These are phyloP conservation scores for Polygonum maritimum DNA, from an alignment of 148 eudicot species.

Conservation along the genomic window DNA sequence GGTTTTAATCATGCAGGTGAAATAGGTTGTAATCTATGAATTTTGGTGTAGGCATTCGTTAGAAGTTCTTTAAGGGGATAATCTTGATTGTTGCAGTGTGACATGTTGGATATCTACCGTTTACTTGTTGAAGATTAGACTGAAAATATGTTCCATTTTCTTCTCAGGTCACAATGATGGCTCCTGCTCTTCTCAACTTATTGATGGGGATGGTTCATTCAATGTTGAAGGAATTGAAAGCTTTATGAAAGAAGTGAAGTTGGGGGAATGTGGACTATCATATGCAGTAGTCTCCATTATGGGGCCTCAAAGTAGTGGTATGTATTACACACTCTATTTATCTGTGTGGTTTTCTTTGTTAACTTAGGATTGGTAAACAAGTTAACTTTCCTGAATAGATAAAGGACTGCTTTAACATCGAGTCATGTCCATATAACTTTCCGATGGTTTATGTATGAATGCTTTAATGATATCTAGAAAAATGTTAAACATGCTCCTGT, in stretches of 20 bases:
- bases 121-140: background rate
- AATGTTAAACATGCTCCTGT: slow-evolving; percentile 7
- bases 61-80: background rate
- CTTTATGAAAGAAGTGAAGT: slow-evolving; percentile 71
- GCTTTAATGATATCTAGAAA: background rate
- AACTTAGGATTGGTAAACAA: background rate
- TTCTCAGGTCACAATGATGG: slow-evolving; percentile 39
- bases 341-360: background rate
- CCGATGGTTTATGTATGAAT: background rate
- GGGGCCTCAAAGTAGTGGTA: slow-evolving; percentile 99
- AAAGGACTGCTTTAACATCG: background rate
- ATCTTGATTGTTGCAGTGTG: background rate
- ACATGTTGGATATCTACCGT: background rate
- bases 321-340: slow-evolving; percentile 7
- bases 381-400: background rate
- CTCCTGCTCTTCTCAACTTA: slow-evolving; percentile 80
- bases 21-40: background rate
- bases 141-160: background rate
- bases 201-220: slow-evolving; percentile 86
- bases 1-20: background rate
- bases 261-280: slow-evolving; percentile 90
- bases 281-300: slow-evolving; percentile 94
- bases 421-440: background rate
- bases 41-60: background rate
- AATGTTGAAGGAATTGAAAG: slow-evolving; percentile 59